Evolutionary conservation across 768 basidiomycete genomes (phyloP).

Genomic region (Chalciporus sphaerocephalus): DNA sequence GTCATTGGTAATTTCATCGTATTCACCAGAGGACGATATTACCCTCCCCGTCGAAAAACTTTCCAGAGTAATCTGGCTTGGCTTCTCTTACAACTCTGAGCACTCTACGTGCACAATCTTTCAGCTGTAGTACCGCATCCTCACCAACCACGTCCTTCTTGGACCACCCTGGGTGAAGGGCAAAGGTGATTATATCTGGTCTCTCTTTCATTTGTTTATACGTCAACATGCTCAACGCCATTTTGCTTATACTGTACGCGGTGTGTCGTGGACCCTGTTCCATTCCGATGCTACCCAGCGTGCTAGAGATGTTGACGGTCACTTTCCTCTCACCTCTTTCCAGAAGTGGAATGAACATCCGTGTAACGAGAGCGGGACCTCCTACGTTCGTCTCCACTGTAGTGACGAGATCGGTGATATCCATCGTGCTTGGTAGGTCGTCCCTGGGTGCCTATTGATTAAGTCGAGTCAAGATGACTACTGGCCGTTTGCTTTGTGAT

Average conservation of each 20-base stretch:
- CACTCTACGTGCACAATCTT: constrained; percentile 24
- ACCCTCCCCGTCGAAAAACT: constrained; percentile 29
- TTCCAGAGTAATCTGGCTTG: constrained; percentile 26
- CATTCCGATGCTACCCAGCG: constrained; percentile 32
- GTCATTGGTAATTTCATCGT: too few species aligned
- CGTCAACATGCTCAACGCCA: constrained; percentile 36
- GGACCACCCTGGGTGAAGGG: constrained; percentile 35
- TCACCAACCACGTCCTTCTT: constrained; percentile 34
- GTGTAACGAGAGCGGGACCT: constrained; percentile 33
- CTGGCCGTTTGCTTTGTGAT: neutral
- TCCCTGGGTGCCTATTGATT: constrained; percentile 13
- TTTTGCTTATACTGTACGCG: constrained; percentile 34
- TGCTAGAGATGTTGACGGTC: constrained; percentile 32
- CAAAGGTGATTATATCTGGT: constrained; percentile 28
- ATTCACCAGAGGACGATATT: constrained; percentile 26
- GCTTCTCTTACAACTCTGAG: constrained; percentile 22
- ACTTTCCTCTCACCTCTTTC: constrained; percentile 28
- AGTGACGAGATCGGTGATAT: constrained; percentile 14
- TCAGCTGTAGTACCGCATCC: constrained; percentile 22
- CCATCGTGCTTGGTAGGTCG: constrained; percentile 27
- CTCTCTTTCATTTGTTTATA: constrained; percentile 34
- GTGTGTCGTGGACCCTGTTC: constrained; percentile 25
- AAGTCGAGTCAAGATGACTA: neutral
- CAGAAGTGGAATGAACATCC: constrained; percentile 31
- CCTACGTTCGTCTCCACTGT: constrained; percentile 29